Base-by-base conservation (phyloP, 2,329 filamentous ascomycete species). In the Curvularia eragrostidis region DNA sequence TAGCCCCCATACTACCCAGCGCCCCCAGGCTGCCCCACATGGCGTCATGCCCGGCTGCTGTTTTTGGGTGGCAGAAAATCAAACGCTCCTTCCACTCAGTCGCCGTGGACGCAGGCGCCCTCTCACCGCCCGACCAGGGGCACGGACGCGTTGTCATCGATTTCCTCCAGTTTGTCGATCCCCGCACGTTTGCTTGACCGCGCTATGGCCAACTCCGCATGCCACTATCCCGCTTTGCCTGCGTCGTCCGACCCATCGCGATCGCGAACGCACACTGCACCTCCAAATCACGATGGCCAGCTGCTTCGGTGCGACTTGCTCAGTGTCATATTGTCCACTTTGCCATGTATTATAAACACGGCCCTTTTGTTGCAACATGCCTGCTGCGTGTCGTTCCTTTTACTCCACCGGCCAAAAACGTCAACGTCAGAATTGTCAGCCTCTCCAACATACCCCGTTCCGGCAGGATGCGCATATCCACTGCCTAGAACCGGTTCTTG, bases 21-120 rank as follows among this genome's bases (percentile, higher is more conserved):
- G 61, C 43, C 7, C 54, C 50, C 56, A 56, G 53, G 30, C 13
- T 52, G 61, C 67, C 64, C 70, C 72, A 67, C 70, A 63, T 65
- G n/a, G 58, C 56, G 58, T 38, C 59, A 62, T 54, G 59, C 65
- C 58, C 63, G 54, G 64, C 53, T 63, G 47, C 39, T 44, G 52
- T 32, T 68, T 65, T 62, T 52, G 52, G 49, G 58, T 56, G 70
- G 70, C 72, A 74, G 69, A 74, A 69, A 62, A 54, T 12, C 34
- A 15, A 8, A 28, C 19, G 44, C 48, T 39, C 44, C 47, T 46
- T 52, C 71, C 69, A 72, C 54, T 69, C 49, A 62, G 9, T 6
- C 18, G 32, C 52, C 53, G 39, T 49, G 58, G 48, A 54, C 26
- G 44, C 19, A 4, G 38, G 15, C 28, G 26, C 41, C 3, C 15